Conservation (phyloP, 352 stramenopile species). For the Aphanomyces astaci region DNA sequence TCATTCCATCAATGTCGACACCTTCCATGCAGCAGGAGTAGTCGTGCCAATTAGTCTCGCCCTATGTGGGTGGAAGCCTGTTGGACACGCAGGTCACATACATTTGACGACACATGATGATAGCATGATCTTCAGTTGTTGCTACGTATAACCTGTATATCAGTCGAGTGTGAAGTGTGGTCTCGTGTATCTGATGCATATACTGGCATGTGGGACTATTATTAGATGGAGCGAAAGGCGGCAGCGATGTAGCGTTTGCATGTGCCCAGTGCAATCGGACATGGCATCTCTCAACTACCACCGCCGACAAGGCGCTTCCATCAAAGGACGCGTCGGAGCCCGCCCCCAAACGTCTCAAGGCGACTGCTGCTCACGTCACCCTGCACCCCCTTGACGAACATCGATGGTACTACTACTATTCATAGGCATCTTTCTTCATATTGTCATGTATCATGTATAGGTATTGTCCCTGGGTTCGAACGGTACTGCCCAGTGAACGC, state of each 20-base stretch:
- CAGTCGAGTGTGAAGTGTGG: no score
- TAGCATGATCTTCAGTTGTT: no score
- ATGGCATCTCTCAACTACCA: no score
- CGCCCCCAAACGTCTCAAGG: constrained; percentile 2
- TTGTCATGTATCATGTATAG: not conserved
- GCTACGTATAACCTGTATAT: no score
- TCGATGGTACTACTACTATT: not conserved
- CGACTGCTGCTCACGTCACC: not conserved
- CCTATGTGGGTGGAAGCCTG: not conserved
- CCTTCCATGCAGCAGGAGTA: not conserved
- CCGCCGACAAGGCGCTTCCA: not conserved
- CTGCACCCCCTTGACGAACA: constrained; percentile 13
- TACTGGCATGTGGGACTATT: no score
- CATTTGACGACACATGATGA: not conserved
- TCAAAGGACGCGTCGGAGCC: not conserved
- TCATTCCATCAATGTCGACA: no score
- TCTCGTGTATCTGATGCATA: not conserved
- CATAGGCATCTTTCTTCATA: not conserved
- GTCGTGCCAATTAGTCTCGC: not conserved
- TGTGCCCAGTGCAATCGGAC: constrained; percentile 15
- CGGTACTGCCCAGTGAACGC: not conserved
- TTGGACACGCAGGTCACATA: not conserved
- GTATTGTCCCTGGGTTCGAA: constrained; percentile 18
- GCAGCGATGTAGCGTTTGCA: not conserved
- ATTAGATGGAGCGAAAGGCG: not conserved